Base-by-base conservation (phyloP, 2,329 filamentous ascomycete species). In the Epichloe brachyelytri region DNA sequence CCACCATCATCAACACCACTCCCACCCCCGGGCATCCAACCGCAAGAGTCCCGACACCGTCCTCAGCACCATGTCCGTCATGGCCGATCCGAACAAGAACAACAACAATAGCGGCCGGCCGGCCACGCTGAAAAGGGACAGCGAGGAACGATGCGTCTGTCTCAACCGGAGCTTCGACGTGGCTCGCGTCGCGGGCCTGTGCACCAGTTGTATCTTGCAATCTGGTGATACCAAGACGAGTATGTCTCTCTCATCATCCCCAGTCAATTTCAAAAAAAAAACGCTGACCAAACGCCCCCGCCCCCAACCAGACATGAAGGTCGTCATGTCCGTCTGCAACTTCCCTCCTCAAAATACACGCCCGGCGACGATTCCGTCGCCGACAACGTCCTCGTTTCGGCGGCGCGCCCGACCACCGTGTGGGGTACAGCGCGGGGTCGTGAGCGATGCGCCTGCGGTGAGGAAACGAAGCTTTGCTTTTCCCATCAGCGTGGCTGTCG, bases 121-220 rank as follows among this genome's bases (percentile, higher is more conserved):
- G 20, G 43, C 11, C 43, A 33, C 15, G 2, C 7, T 5, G 12
- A 40, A 50, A 8, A 54, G 54, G 30, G 57, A 58, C 15, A 60
- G 60, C 1, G 69, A 71, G 51, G 57, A 60, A 48, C 54, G 61
- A 14, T 71, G 69, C 48, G 64, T 69, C 4, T 71, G 69, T 48
- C 48, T 54, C 7, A 70, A 71, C 48, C 56, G 59, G 49, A 71
- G 69, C 55, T 71, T 71, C 48, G 60, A 71, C 44, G 69, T 71
- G 12, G 59, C 63, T 36, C 54, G 58, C 38, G 55, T 71, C n/a
- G 64, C 66, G 5, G 67, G 61, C 1, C 55, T 70, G 8, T 71
- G 69, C 40, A 60, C 68, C 17, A 66, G 67, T 49, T 71, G 69
- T 52, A 66, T 71, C 37, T 50, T 56, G 5, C 56, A 63, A 52